Evolutionary conservation across 768 basidiomycete species (phyloP), one percentile per base, ranked within the genome.

Genomic region (Tephrocybe sp.): DNA sequence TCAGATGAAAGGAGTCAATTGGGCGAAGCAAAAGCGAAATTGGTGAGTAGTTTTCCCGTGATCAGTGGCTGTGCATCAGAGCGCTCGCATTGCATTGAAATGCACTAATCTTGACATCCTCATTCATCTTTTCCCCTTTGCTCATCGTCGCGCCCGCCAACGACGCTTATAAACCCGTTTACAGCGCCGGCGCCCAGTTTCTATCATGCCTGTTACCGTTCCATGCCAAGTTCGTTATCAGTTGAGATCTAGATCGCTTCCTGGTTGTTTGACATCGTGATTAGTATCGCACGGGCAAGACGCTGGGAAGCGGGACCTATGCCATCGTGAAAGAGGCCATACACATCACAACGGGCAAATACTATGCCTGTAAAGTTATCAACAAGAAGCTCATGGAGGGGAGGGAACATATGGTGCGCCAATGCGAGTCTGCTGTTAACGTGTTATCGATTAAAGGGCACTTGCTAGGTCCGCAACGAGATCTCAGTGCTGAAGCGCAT

Each of bases 331-430:
- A 93, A 71, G 93, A 97, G 74, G 94, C 94, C 39, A 90, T 95
- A 21, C 93, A 96, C 64, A 86, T 96, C 74, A 86, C 88, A 73
- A 93, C 93, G 1, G 76, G 76, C 54, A 82, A 97, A 68, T 96
- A 95, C 73, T 98, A 88, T 76, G 97, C 96, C 18, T 98, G 95
- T 82, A 99, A 99, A 71, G 97, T 98, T 63, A 94, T 98, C 73
- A 98, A 96, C 84, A 98, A 98, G 80, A 93, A 95, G 64, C 83
- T 97, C 52, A 97, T 97, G 94, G 90, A 96, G 66, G 96, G 96
- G 4, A 79, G 96, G 57, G 96, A 98, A 72, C 86, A 95, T 67
- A 98, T 99, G 96, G 96, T 94, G 18, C 59, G 84, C n/a, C n/a
- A n/a, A 65, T 32, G 25, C 6, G 43, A 50, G 32, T 37, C 45